Conservation (phyloP, 1,284 basidiomycete genomes). For the Rhodofomes roseus region DNA sequence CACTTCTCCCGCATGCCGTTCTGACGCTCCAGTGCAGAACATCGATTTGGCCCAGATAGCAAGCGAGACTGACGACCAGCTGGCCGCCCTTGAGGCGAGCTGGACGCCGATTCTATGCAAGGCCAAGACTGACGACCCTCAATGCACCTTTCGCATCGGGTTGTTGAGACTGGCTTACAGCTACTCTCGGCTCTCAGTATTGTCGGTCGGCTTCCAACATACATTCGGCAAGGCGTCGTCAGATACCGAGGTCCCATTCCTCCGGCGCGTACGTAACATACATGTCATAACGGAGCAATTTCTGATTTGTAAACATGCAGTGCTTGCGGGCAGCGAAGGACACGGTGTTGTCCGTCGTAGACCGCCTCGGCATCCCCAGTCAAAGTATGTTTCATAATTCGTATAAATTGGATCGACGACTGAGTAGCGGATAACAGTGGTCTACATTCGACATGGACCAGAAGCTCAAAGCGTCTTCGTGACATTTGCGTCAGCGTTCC, state of each 20-base stretch:
- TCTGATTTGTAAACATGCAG: slow-evolving; percentile 25
- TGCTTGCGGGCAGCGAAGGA: slow-evolving; percentile 60
- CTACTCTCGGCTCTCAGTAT: slow-evolving; percentile 63
- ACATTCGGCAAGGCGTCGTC: slow-evolving; percentile 52
- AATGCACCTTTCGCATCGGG: slow-evolving; percentile 58
- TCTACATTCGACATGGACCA: slow-evolving; percentile 71
- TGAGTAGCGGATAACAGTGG: slow-evolving; percentile 31
- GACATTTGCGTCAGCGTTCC: slow-evolving; percentile 80
- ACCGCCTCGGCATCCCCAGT: slow-evolving; percentile 45
- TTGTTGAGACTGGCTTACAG: slow-evolving; percentile 63
- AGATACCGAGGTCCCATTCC: slow-evolving; percentile 58
- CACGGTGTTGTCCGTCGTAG: slow-evolving; percentile 60
- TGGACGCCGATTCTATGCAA: slow-evolving; percentile 51
- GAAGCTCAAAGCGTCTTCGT: slow-evolving; percentile 82
- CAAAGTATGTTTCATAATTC: slow-evolving; percentile 41
- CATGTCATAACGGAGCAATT: background rate
- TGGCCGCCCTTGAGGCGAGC: slow-evolving; percentile 46
- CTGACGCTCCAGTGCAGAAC: slow-evolving; percentile 33
- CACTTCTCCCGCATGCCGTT: background rate
- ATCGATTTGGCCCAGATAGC: slow-evolving; percentile 64
- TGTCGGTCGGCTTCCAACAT: slow-evolving; percentile 77
- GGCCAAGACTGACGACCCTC: slow-evolving; percentile 47
- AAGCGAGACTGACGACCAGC: slow-evolving; percentile 59
- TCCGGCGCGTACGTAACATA: slow-evolving; percentile 51
- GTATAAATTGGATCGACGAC: background rate